Evolutionary conservation across 495 filamentous ascomycete species (phyloP), one percentile per base, ranked within the genome.

Genomic region (Trichoderma erinaceum): DNA sequence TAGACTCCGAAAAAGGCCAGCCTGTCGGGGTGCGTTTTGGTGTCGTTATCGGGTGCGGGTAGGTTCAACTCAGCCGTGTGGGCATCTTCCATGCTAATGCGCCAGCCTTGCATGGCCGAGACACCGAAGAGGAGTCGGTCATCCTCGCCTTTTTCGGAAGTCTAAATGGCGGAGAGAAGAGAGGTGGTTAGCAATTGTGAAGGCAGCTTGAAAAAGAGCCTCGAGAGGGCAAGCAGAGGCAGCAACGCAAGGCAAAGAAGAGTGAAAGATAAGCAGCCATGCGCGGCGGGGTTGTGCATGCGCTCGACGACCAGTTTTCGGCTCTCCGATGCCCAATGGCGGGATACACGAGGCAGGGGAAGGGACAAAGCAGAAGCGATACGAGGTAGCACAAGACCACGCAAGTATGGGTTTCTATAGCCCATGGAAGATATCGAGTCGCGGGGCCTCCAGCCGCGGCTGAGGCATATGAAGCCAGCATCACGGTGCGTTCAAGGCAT

Each of bases 61-160:
- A 99, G 86, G 78, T 98, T 91, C 73, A 99, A 89, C 35, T 97
- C 78, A 25, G 90, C 84, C 46, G 92, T 91, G 80, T 99, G 95
- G 68, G 95, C 88, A 75, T 99, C 95, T 78, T 99, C 95, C 95
- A 99, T 99, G 79, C 91, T 96, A 78, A 98, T 97, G 79, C 95
- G 90, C 95, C 95, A 99, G 82, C 95, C 95, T 80, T 99, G 95
- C 95, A 99, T 99, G 78, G 92, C 91, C 71, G 96, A 98, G 69
- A 99, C 87, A 72, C 96, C 95, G 77, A 90, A 99, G 70, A 93
- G 77, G 74, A 96, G 86, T 76, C 91, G 88, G 71, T 97, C 93
- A 90, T 97, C 93, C 80, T 89, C 89, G 77, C 95, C 94, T 73
- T 89, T 87, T 75, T 88, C 87, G 68, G 95, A 98, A 77, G 86